Conservation (phyloP, 2,329 filamentous ascomycete genomes). For the Cryoendolithus antarcticus region DNA sequence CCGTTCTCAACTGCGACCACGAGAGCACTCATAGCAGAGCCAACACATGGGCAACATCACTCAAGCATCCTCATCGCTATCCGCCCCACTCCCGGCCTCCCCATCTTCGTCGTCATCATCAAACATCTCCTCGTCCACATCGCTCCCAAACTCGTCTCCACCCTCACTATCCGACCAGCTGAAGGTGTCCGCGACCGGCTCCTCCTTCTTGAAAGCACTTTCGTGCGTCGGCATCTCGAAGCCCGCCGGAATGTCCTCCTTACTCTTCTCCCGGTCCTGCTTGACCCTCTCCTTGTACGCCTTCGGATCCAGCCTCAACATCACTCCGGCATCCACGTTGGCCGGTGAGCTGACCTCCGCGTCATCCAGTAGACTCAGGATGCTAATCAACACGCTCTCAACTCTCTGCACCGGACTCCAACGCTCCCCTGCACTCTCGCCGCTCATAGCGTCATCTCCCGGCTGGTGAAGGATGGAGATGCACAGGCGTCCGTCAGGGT, state of each 20-base stretch:
- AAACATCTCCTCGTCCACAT: constrained; percentile 40
- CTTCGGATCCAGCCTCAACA: constrained; percentile 61
- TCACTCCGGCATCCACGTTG: constrained; percentile 83
- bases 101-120: constrained; percentile 47
- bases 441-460: constrained; percentile 85
- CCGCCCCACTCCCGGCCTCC: constrained; percentile 36
- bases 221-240: constrained; percentile 70
- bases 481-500: constrained; percentile 78
- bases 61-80: constrained; percentile 47
- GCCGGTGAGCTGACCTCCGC: constrained; percentile 88
- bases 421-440: constrained; percentile 77
- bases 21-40: not conserved
- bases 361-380: constrained; percentile 83
- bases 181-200: constrained; percentile 51
- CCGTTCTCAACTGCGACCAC: constrained; percentile 2
- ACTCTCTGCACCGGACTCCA: constrained; percentile 92
- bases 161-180: constrained; percentile 47
- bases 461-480: constrained; percentile 93
- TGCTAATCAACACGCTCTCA: constrained; percentile 86
- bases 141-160: constrained; percentile 67
- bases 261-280: constrained; percentile 59
- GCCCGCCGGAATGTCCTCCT: constrained; percentile 64
- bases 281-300: constrained; percentile 59
- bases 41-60: constrained; percentile 26
- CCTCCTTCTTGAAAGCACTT: constrained; percentile 46